Evolutionary conservation across 2,329 filamentous ascomycete genomes (phyloP).

Genomic region (Colletotrichum viniferum): DNA sequence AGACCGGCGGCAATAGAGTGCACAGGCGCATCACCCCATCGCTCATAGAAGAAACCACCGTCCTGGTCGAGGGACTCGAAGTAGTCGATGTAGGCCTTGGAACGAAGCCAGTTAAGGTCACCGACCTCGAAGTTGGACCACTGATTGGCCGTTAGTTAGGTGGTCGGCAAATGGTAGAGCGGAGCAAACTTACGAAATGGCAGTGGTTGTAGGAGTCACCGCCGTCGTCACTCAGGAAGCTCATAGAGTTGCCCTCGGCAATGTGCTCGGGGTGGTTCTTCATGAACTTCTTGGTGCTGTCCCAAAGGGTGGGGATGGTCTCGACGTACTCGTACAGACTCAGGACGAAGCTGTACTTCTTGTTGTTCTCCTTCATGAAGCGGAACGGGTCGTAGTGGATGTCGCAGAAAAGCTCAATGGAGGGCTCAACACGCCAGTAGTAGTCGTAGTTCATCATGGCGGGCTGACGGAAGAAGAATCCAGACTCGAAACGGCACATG

Average conservation of each 20-base stretch:
- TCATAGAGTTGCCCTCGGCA: conserved; percentile 82
- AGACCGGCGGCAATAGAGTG: conserved; percentile 95
- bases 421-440: conserved; percentile 99
- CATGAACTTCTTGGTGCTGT: conserved; percentile 94
- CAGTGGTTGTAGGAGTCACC: conserved; percentile 96
- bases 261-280: conserved; percentile 89
- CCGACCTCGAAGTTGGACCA: conserved; percentile 99
- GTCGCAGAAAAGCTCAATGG: conserved; percentile 95
- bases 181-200: conserved; percentile 76
- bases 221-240: conserved; percentile 87
- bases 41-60: conserved; percentile 98
- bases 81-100: conserved; percentile 86
- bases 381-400: conserved; percentile 96
- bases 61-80: conserved; percentile 88
- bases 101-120: conserved; percentile 91
- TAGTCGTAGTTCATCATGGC: conserved; percentile 97
- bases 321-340: conserved; percentile 96
- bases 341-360: conserved; percentile 97
- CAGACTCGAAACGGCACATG: conserved; percentile 99
- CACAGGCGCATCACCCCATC: conserved; percentile 96
- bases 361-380: conserved; percentile 92
- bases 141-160: conserved; percentile 47
- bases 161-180: not conserved
- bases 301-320: conserved; percentile 95
- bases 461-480: conserved; percentile 97